Evolutionary conservation across 768 basidiomycete species (phyloP), one percentile per base, ranked within the genome.

Genomic region (Phlebiopsis flavidoalba): DNA sequence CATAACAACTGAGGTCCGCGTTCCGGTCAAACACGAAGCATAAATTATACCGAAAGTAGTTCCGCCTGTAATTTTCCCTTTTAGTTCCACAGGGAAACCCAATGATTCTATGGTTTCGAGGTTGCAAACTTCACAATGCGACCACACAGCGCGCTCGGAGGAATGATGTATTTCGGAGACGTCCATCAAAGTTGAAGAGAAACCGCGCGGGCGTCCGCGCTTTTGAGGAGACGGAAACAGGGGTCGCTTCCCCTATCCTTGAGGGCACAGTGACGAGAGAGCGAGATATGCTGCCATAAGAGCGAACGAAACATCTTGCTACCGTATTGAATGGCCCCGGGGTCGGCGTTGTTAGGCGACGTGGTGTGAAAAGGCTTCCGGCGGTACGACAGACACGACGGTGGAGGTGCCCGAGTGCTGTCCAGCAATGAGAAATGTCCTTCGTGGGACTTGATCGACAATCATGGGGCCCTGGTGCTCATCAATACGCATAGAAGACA

Each of bases 161-260:
- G 96, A 57, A 99, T 95, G 31, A 98, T 87, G 79, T 94, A 98
- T 73, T 90, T 94, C 17, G 92, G n/a, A 91, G 58, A 98, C 89
- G 65, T 93, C n/a, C 89, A 56, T 87, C 84, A 68, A 98, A 97
- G 69, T 93, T 87, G 75, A 99, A 92, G 17, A 98, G 79, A 14
- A 75, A 75, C 24, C 79, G 76, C 60, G 73, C 80, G 24, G 81
- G 70, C n/a, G 72, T 66, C 22, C 77, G 40, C 81, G 78, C 64
- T 82, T 80, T 15, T 72, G 63, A 67, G 80, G 59, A 72, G 82
- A 61, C 17, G 80, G 74, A 47, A 50, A 59, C 15, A 49, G 57
- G 21, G 31, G 48, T 24, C 57, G 45, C 24, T 40, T n/a, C 57
- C 6, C 74, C 76, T 43, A 77, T 74, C 54, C 78, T 75, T n/a